Evolutionary conservation across 352 stramenopile species (phyloP), one percentile per base, ranked within the genome.

Genomic region (Phytophthora rubi): DNA sequence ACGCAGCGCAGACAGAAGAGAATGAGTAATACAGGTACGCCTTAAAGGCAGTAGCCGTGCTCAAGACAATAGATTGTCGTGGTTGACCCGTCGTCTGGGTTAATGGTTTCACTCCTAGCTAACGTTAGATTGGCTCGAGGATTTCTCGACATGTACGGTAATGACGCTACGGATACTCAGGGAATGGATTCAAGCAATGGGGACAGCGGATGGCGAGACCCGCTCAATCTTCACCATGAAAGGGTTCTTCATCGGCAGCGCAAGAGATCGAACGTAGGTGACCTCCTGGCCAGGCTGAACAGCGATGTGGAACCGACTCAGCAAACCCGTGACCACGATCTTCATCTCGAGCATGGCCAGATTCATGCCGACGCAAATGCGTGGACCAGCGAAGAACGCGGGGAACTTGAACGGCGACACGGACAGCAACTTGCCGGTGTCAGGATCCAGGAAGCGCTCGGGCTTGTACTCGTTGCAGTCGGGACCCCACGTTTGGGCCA

Each of bases 301-400:
- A 12, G 33, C 44, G 26, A 92, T 62, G 32, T 80, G 37, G 53
- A 86, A 91, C 6, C 72, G 48, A 21, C 70, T 72, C 13, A 94
- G 59, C 28, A 92, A 26, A 3, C 69, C 77, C 2, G 66, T 37
- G 8, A 86, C 26, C 23, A 83, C 65, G 18, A 87, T 78, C 39
- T 91, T 89, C 64, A 90, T 85, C 62, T 92, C 79, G 6, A 90
- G 53, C 65, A 91, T 67, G n/a, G 86, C 83, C n/a, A 94, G 26
- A 23, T 80, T 74, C 68, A 80, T 86, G n/a, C 86, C 86, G 1
- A 90, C 60, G 59, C 85, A 94, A 12, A 73, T 68, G 18, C 86
- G 72, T 21, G 78, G 76, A 2, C 86, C 86, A 23, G 76, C 83
- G 48, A 83, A 75, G 62, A 93, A 94, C 0, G 75, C 45, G 2